Evolutionary conservation across 257 asterid species (phyloP).

Genomic region (Catharanthus roseus): DNA sequence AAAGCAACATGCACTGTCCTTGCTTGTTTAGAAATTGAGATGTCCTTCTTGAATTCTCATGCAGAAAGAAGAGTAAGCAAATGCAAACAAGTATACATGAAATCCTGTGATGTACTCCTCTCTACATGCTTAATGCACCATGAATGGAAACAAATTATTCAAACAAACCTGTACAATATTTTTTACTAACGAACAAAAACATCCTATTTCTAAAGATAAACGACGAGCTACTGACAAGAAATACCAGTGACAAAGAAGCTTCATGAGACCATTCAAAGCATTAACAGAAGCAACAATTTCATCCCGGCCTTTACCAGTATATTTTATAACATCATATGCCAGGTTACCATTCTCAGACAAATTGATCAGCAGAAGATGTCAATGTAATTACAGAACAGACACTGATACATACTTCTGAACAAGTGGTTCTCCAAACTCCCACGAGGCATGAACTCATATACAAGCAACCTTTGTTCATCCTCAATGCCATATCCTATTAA

Average conservation of each 20-base stretch:
- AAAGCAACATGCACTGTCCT: neutral
- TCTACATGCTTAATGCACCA: neutral
- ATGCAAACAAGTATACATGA: neutral
- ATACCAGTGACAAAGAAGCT: neutral
- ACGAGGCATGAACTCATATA: constrained; percentile 83
- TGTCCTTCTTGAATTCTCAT: neutral
- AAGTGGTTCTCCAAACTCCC: constrained; percentile 96
- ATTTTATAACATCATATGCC: neutral
- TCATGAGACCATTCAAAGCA: neutral
- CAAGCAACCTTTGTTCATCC: constrained; percentile 73
- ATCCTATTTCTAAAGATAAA: neutral
- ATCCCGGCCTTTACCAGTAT: neutral
- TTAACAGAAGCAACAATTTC: neutral
- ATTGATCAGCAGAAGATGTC: neutral
- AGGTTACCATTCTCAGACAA: neutral
- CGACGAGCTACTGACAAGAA: neutral
- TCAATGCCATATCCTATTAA: constrained; percentile 84
- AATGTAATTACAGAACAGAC: neutral
- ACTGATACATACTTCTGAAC: constrained; percentile 58
- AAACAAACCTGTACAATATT: neutral
- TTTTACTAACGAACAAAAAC: neutral
- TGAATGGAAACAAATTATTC: neutral
- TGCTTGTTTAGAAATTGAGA: neutral
- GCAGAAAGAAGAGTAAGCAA: neutral
- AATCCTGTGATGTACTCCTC: neutral